Evolutionary conservation across 129 eudicot species (phyloP).

Genomic region (Solidago caesia): DNA sequence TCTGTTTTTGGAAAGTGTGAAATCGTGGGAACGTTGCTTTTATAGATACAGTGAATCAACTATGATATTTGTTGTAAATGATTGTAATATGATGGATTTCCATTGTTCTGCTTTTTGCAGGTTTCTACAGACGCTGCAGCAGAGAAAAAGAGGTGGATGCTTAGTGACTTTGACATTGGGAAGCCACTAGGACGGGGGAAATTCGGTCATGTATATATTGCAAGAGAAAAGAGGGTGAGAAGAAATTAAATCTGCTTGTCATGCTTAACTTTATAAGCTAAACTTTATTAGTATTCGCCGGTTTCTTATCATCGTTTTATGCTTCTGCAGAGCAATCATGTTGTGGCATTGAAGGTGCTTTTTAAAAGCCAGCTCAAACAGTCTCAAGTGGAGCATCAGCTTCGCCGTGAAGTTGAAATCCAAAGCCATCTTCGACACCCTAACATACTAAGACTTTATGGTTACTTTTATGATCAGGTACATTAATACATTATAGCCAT

Average conservation of each 20-base stretch:
- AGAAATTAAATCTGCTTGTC: background rate
- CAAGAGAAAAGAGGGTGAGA: conserved; percentile 86
- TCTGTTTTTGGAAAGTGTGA: background rate
- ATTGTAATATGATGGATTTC: background rate
- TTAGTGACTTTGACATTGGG: conserved; percentile 82
- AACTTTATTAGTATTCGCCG: too few relatives aligned
- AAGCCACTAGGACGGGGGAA: conserved; percentile 95
- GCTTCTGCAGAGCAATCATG: conserved; percentile 76
- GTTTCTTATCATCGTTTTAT: background rate
- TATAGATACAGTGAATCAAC: background rate
- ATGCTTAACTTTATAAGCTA: conserved; percentile 2
- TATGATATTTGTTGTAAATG: background rate
- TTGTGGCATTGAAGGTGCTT: conserved; percentile 88
- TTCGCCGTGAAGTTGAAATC: conserved; percentile 95
- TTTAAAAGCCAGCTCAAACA: conserved; percentile 88
- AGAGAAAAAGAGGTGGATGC: conserved; percentile 80
- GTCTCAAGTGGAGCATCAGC: conserved; percentile 97
- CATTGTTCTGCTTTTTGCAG: conserved; percentile 29
- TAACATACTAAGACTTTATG: conserved; percentile 75
- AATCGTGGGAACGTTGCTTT: background rate
- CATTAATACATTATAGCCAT: background rate
- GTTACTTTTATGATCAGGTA: conserved; percentile 85
- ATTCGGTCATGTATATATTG: conserved; percentile 92
- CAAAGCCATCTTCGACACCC: conserved; percentile 92
- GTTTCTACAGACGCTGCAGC: conserved; percentile 50